Conservation (phyloP, 2,329 filamentous ascomycete species). For the Aureobasidium zeae region DNA sequence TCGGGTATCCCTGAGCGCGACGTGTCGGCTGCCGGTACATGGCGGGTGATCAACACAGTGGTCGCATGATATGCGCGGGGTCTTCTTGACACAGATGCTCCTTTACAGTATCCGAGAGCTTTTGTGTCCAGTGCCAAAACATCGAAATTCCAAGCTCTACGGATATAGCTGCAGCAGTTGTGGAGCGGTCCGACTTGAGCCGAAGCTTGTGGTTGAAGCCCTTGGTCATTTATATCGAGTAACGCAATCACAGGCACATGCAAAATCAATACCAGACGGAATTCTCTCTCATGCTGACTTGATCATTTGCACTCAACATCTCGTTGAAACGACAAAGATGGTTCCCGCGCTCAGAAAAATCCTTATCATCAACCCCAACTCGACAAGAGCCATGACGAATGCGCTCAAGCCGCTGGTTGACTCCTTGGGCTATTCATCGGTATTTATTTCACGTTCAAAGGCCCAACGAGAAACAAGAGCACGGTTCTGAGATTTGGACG, state of each 20-base stretch:
- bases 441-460: constrained; percentile 26
- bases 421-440: constrained; percentile 35
- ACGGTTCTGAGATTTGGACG: constrained; percentile 30
- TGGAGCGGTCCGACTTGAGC: constrained; percentile 8
- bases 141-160: no score
- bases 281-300: not conserved
- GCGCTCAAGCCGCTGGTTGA: constrained; percentile 47
- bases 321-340: constrained; percentile 3
- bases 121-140: no score
- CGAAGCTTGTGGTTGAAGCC: constrained; percentile 4
- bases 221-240: constrained; percentile 15
- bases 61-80: no score
- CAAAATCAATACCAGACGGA: not conserved
- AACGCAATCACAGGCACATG: constrained; percentile 11
- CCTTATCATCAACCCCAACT: constrained; percentile 73
- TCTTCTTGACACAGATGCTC: not conserved
- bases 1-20: not conserved
- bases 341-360: constrained; percentile 32
- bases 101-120: no score
- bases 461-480: constrained; percentile 24
- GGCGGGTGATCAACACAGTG: constrained; percentile 2
- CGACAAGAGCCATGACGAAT: constrained; percentile 61
- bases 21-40: constrained; percentile 3
- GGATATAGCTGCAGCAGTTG: not conserved
- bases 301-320: not conserved